Base-by-base conservation (phyloP, 2,329 filamentous ascomycete genomes). In the Acarospora socialis region DNA sequence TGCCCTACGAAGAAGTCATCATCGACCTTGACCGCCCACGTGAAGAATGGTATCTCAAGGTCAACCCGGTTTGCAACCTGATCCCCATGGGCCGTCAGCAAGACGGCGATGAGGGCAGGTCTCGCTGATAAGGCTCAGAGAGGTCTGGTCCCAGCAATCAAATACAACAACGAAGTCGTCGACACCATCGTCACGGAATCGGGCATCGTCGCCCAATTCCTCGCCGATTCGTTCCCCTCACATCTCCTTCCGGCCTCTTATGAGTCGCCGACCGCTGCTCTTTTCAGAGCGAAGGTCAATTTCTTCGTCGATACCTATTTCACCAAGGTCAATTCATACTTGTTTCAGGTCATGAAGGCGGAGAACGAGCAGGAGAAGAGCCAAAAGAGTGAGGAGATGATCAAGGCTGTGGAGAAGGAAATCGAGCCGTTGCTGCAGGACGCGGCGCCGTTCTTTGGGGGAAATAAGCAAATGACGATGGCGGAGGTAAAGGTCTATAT, bases 241-340 rank as follows among this genome's bases (percentile, higher is more conserved):
- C 68, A 75, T 42, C 63, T 87, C 3, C 47, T 77, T 0, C 76
- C 78, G 0, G 56, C 65, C 0, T 61, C 68, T 1, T 56, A 57
- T 30, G 61, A 61, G 8, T 52, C 60, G 8, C 64, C 63, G 0
- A 68, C 64, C 1, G 58, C 55, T 20, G 69, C 81, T 1, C 56
- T 84, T 15, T 51, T 57, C 29, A 68, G 81, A 20, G 81, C 81
- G 0, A 65, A 69, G 33, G 68, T 83, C 44, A 63, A 60, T 37
- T 81, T 81, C 54, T 86, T 90, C 48, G 68, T 71, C 26, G 79
- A 84, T 44, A 66, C 78, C 0, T 84, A 68, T 61, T 61, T 67
- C 43, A 63, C 55, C 47, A 82, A 82, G 50, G 61, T 75, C 31
- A 60, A 66, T 5, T 44, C 57, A 1, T 49, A 57, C 23, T 52